Evolutionary conservation across 2,329 filamentous ascomycete genomes (phyloP).

Genomic region (Cercospora sojina): DNA sequence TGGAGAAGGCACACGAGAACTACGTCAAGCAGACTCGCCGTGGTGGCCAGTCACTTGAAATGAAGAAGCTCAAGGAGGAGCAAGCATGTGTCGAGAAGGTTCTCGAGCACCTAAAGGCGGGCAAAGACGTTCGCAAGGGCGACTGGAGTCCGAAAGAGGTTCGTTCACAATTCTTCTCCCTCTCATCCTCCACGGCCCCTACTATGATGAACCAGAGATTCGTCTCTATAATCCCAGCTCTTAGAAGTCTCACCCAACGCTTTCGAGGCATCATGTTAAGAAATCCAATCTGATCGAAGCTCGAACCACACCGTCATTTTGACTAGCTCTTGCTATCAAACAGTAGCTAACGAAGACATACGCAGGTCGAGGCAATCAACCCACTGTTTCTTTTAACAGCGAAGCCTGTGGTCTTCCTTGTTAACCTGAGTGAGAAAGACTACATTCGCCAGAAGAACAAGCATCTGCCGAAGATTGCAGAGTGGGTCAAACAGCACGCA

Average conservation of each 20-base stretch:
- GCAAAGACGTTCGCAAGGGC: conserved; percentile 91
- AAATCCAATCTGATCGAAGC: conserved; percentile 53
- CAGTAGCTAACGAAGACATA: conserved; percentile 9
- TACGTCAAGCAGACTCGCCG: conserved; percentile 91
- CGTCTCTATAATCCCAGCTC: conserved; percentile 99
- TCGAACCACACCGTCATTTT: not conserved
- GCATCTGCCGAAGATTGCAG: conserved; percentile 86
- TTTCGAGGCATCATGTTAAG: conserved; percentile 84
- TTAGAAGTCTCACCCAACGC: conserved; percentile 82
- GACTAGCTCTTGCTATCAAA: not conserved
- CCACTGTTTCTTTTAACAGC: conserved; percentile 91
- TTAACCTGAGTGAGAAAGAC: conserved; percentile 96
- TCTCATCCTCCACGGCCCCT: conserved; percentile 32
- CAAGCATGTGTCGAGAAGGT: conserved; percentile 92
- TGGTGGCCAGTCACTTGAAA: conserved; percentile 92
- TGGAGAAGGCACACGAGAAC: conserved; percentile 89
- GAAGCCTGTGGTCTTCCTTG: conserved; percentile 94
- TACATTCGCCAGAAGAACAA: conserved; percentile 99
- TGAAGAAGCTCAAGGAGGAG: conserved; percentile 96
- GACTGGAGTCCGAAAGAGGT: conserved; percentile 94
- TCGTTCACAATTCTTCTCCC: conserved; percentile 47
- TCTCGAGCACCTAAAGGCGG: conserved; percentile 75
- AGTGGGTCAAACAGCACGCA: conserved; percentile 93
- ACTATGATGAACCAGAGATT: conserved; percentile 98
- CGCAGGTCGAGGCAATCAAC: conserved; percentile 94